A percentile compares a stretch with the other conserved stretches of the same genome.
These are phyloP conservation scores for Gastrolobium villosum DNA, from an alignment of 306 rosid genomes.

Conservation along the genomic window DNA sequence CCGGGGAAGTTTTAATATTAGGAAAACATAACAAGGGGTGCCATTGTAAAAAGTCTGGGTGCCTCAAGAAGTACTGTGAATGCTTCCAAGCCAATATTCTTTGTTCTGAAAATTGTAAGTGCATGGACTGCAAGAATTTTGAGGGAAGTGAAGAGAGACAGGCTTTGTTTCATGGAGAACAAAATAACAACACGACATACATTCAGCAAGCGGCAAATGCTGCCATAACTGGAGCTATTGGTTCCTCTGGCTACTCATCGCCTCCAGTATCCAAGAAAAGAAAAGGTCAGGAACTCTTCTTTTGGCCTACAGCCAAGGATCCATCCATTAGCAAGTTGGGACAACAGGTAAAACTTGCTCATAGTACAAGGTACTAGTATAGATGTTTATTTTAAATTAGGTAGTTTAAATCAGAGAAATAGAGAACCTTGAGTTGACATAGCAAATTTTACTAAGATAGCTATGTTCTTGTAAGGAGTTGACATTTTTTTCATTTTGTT, in stretches of 20 bases:
- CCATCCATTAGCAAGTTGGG: conserved; percentile 69
- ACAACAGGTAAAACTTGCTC: conserved; percentile 75
- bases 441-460: conserved; percentile 29
- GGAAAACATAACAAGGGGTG: conserved; percentile 99
- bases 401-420: conserved; percentile 37
- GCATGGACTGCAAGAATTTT: conserved; percentile 99
- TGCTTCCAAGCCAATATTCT: conserved; percentile 99
- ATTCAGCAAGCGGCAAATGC: conserved; percentile 99
- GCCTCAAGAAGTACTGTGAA: conserved; percentile 97
- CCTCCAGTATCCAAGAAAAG: conserved; percentile 89
- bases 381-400: conserved; percentile 29
- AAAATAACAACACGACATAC: conserved; percentile 71
- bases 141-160: conserved; percentile 99
- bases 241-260: conserved; percentile 89
- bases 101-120: conserved; percentile 98
- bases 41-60: conserved; percentile 98
- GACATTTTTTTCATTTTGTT: conserved; percentile 22
- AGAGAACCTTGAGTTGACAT: conserved; percentile 1
- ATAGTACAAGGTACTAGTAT: conserved; percentile 12
- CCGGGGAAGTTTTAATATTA: conserved; percentile 85
- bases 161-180: conserved; percentile 95
- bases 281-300: conserved; percentile 78
- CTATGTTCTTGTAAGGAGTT: conserved; percentile 17
- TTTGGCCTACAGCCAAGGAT: conserved; percentile 81
- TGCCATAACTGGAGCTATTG: conserved; percentile 99